A percentile compares a stretch with the other conserved stretches of the same genome.
Evolutionary conservation across 176 grass and related monocot genomes (phyloP).

Genomic region (Pontederia crassipes): DNA sequence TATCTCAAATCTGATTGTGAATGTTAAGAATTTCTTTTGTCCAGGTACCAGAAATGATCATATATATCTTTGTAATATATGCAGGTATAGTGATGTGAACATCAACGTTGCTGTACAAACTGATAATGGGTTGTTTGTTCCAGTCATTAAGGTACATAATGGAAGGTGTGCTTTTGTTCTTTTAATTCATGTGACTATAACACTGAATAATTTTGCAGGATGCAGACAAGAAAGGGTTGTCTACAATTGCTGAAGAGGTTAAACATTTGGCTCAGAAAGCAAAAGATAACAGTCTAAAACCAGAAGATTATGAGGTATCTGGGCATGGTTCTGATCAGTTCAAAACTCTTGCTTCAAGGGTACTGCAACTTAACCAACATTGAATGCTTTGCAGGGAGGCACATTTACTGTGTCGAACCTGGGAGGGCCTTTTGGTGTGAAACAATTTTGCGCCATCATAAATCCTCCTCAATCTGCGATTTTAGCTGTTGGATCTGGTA

Average conservation of each 20-base stretch:
- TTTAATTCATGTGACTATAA: not conserved
- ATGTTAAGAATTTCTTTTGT: not conserved
- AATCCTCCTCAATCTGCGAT: constrained; percentile 94
- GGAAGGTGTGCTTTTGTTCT: not conserved
- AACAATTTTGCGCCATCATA: constrained; percentile 92
- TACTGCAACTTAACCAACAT: not conserved
- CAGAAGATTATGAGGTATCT: constrained; percentile 77
- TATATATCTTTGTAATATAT: constrained; percentile 10
- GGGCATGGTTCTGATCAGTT: constrained; percentile 6
- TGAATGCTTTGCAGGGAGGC: constrained; percentile 53
- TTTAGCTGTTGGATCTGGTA: constrained; percentile 94
- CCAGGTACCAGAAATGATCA: not conserved
- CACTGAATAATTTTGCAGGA: constrained; percentile 36
- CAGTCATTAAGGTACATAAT: constrained; percentile 64
- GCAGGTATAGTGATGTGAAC: constrained; percentile 87
- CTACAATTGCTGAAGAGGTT: constrained; percentile 81
- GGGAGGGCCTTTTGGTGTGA: constrained; percentile 92
- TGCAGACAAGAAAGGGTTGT: constrained; percentile 90
- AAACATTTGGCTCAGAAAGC: constrained; percentile 79
- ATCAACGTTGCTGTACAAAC: constrained; percentile 96
- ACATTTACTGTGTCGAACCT: constrained; percentile 89
- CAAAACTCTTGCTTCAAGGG: not conserved
- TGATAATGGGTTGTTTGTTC: constrained; percentile 92
- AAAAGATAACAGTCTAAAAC: constrained; percentile 80
- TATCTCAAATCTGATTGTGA: not conserved